A percentile compares a stretch with the other conserved stretches of the same genome.
Evolutionary conservation across 805 yeast genomes (phyloP).

Genomic region (Candida quercuum): DNA sequence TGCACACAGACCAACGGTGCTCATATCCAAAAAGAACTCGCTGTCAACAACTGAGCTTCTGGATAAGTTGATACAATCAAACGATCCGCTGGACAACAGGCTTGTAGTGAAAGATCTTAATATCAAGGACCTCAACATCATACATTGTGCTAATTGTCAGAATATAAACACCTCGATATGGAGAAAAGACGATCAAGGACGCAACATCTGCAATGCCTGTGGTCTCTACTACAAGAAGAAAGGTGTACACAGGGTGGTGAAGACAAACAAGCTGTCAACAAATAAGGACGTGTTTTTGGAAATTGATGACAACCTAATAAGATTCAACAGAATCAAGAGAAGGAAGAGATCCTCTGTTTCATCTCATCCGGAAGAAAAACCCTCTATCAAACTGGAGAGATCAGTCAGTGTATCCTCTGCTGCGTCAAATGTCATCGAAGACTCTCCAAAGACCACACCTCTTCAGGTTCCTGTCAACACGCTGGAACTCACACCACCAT

Average conservation of each 20-base stretch:
- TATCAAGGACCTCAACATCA: slow-evolving; percentile 11
- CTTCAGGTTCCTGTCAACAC: background rate
- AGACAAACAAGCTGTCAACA: background rate
- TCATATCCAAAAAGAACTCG: slow-evolving; percentile 34
- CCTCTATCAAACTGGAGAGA: background rate
- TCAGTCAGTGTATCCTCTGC: background rate
- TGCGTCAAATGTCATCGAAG: background rate
- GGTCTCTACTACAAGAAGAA: slow-evolving; percentile 70
- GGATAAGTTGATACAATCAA: slow-evolving; percentile 4
- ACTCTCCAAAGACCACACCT: background rate
- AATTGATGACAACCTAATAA: slow-evolving; percentile 14
- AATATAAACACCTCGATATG: slow-evolving; percentile 89
- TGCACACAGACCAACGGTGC: slow-evolving; percentile 63
- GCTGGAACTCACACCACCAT: background rate
- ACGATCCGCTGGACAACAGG: background rate
- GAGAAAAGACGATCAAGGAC: slow-evolving; percentile 87
- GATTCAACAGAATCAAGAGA: slow-evolving; percentile 18
- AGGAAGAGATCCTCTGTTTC: slow-evolving; percentile 9
- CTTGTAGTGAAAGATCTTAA: slow-evolving; percentile 7
- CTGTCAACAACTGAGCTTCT: slow-evolving; percentile 7
- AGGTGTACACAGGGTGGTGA: slow-evolving; percentile 14
- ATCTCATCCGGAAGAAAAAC: background rate
- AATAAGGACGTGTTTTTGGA: slow-evolving; percentile 14
- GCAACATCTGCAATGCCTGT: slow-evolving; percentile 91
- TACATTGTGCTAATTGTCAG: slow-evolving; percentile 73